A percentile compares a stretch with the other conserved stretches of the same genome.
phyloP scores from a whole-genome alignment of 2,329 filamentous ascomycete species.

The Hypoxylon sp. region DNA sequence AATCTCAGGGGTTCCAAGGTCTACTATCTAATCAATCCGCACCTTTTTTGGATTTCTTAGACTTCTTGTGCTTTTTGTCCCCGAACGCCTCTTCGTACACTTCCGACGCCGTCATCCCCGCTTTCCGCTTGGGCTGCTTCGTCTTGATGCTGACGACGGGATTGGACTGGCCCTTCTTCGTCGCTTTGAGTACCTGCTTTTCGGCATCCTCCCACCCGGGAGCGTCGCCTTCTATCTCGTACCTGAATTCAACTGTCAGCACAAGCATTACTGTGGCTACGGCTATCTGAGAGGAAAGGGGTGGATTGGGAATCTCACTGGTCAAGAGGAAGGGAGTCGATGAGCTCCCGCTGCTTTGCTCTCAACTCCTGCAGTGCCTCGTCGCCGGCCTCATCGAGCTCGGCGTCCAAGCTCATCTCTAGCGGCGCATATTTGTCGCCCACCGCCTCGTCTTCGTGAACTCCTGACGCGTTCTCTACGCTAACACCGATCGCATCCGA shows the following conservation, averaged over 20 bases:
- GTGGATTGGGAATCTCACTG: slow-evolving; percentile 77
- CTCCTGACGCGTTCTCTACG: slow-evolving; percentile 65
- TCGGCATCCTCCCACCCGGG: slow-evolving; percentile 75
- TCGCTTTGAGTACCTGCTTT: slow-evolving; percentile 70
- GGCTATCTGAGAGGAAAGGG: background rate
- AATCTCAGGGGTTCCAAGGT: background rate
- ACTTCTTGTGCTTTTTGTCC: slow-evolving; percentile 56
- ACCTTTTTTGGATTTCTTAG: slow-evolving; percentile 63
- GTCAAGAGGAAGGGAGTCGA: slow-evolving; percentile 88
- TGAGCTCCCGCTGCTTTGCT: slow-evolving; percentile 85
- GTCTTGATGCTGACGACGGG: slow-evolving; percentile 83
- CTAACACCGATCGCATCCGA: slow-evolving; percentile 65
- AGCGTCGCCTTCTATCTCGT: slow-evolving; percentile 69
- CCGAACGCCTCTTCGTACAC: slow-evolving; percentile 68
- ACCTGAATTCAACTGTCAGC: slow-evolving; percentile 52
- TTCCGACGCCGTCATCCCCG: slow-evolving; percentile 62
- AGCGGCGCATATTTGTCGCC: slow-evolving; percentile 74
- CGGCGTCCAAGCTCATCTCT: slow-evolving; percentile 76
- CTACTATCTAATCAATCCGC: slow-evolving; percentile 6
- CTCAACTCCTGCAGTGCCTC: slow-evolving; percentile 75
- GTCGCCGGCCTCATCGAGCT: slow-evolving; percentile 83
- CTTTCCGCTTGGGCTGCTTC: slow-evolving; percentile 75
- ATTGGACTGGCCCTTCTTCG: slow-evolving; percentile 63
- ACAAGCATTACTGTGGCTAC: background rate
- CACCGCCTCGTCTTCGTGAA: slow-evolving; percentile 73